A percentile compares a stretch with the other conserved stretches of the same genome.
Conservation (phyloP, 345 rosid species). For the Murraya koenigii region DNA sequence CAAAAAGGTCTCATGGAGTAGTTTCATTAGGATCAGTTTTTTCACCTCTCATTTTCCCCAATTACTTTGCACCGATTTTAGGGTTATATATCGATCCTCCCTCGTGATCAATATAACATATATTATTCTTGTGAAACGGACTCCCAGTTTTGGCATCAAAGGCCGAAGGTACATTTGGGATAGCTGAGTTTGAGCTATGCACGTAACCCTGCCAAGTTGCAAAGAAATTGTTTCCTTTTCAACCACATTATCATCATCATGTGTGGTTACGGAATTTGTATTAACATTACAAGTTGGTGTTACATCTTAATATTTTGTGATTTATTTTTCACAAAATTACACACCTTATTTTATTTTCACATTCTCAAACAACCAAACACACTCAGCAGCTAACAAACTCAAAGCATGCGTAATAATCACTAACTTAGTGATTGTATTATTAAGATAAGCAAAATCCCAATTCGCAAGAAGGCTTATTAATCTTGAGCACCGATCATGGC, state of each 20-base stretch:
- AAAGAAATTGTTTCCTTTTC: background rate
- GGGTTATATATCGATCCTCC: background rate
- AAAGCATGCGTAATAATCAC: too few species aligned
- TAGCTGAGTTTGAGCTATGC: background rate
- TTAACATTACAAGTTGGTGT: background rate
- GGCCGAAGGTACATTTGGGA: background rate
- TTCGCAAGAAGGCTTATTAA: too few species aligned
- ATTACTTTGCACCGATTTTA: background rate
- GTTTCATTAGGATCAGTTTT: background rate
- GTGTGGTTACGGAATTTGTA: background rate
- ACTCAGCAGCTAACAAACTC: too few species aligned
- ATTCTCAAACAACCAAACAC: too few species aligned
- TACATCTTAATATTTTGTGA: background rate
- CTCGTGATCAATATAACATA: background rate
- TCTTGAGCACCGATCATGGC: background rate
- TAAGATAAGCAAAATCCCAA: too few species aligned
- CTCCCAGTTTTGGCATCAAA: background rate
- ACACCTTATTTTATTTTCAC: too few species aligned
- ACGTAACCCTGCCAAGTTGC: too few species aligned
- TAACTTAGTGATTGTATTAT: too few species aligned
- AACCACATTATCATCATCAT: background rate
- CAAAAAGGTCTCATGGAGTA: slow-evolving; percentile 49
- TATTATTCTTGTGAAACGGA: background rate
- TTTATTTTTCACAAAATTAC: too few species aligned
- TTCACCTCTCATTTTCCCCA: too few species aligned